Evolutionary conservation across 2,329 filamentous ascomycete species (phyloP).

Genomic region (Ascochyta clinopodiicola): DNA sequence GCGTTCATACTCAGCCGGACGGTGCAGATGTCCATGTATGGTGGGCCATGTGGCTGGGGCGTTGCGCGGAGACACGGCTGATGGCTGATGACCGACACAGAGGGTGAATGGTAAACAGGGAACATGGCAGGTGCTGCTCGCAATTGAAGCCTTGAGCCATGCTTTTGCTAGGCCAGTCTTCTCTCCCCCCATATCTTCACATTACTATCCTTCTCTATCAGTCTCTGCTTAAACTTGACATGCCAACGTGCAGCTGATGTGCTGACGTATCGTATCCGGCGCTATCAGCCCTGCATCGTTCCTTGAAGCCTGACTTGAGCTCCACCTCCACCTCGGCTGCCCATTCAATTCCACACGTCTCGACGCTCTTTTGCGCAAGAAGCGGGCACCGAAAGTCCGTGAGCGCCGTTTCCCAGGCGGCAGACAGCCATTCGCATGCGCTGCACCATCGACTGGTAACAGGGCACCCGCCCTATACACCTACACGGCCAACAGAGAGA

Average conservation of each 20-base stretch:
- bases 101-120: background rate
- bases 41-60: slow-evolving; percentile 9
- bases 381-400: background rate
- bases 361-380: slow-evolving; percentile 7
- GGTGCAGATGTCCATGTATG: slow-evolving; percentile 3
- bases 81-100: background rate
- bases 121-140: background rate
- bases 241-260: slow-evolving; percentile 8
- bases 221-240: slow-evolving; percentile 5
- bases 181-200: background rate
- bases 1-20: background rate
- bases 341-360: background rate
- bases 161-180: background rate
- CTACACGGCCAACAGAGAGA: slow-evolving; percentile 2
- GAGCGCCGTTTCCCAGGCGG: slow-evolving; percentile 6
- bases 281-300: slow-evolving; percentile 13
- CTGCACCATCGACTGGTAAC: slow-evolving; percentile 58
- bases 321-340: slow-evolving; percentile 1
- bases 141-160: background rate
- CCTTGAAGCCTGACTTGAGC: slow-evolving; percentile 14
- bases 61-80: background rate
- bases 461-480: slow-evolving; percentile 43
- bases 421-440: slow-evolving; percentile 11
- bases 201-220: background rate
- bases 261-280: slow-evolving; percentile 14